Conservation (phyloP, 1,139 yeast species). For the Pichia sp. region DNA sequence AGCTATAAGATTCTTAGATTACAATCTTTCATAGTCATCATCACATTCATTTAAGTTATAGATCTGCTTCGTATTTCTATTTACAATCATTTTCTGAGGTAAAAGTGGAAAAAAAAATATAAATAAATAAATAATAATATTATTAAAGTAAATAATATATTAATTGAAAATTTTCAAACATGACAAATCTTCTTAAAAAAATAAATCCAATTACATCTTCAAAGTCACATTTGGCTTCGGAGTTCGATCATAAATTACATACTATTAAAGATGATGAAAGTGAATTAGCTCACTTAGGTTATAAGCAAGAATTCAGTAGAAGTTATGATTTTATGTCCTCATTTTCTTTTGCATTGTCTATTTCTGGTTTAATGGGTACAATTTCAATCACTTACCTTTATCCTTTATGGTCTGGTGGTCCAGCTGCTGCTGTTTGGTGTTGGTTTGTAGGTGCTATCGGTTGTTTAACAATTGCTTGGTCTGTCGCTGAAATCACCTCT, state of each 20-base stretch:
- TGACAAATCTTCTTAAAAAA: not conserved
- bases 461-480: constrained; percentile 50
- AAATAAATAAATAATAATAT: too few relatives aligned
- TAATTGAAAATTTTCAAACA: too few relatives aligned
- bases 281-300: constrained; percentile 30
- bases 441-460: constrained; percentile 61
- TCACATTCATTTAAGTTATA: too few relatives aligned
- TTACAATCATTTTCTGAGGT: too few relatives aligned
- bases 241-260: not conserved
- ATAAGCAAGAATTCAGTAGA: constrained; percentile 31
- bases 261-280: constrained; percentile 26
- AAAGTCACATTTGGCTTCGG: too few relatives aligned
- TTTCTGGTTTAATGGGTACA: constrained; percentile 33
- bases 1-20: too few relatives aligned
- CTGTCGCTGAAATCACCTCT: constrained; percentile 62
- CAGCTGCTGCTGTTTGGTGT: constrained; percentile 62
- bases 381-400: constrained; percentile 30
- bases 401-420: constrained; percentile 43
- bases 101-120: too few relatives aligned
- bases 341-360: constrained; percentile 31
- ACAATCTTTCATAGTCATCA: too few relatives aligned
- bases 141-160: too few relatives aligned
- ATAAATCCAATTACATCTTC: not conserved
- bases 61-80: too few relatives aligned
- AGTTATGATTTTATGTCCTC: constrained; percentile 29